Conservation (phyloP, 345 rosid species). For the Populus davidiana region DNA sequence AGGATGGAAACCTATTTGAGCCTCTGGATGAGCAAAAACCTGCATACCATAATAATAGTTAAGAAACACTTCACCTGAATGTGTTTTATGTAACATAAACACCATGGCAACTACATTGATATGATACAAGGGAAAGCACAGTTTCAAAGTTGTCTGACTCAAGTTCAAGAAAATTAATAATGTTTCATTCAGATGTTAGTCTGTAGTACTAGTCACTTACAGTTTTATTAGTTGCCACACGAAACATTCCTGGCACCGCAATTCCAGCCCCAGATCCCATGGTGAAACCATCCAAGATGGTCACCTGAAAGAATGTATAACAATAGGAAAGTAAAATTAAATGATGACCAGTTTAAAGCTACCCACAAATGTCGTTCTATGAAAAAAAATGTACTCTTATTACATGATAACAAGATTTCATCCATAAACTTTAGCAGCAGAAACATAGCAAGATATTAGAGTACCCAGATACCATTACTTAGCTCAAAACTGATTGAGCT, state of each 20-base stretch:
- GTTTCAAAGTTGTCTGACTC: background rate
- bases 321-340: background rate
- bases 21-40: slow-evolving; percentile 76
- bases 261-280: slow-evolving; percentile 84
- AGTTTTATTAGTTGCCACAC: slow-evolving; percentile 69
- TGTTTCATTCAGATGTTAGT: background rate
- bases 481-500: slow-evolving; percentile 11
- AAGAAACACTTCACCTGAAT: background rate
- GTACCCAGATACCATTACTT: background rate
- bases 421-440: background rate
- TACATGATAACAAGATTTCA: background rate
- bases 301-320: slow-evolving; percentile 54
- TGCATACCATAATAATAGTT: slow-evolving; percentile 24
- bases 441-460: background rate
- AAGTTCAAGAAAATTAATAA: background rate
- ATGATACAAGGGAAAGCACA: background rate
- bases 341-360: background rate
- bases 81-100: no score
- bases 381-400: background rate
- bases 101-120: background rate
- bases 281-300: slow-evolving; percentile 68
- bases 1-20: slow-evolving; percentile 83
- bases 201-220: slow-evolving; percentile 45
- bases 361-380: background rate
- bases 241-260: slow-evolving; percentile 75